Conservation (phyloP, 129 eudicot species). For the Flaveria sonorensis region DNA sequence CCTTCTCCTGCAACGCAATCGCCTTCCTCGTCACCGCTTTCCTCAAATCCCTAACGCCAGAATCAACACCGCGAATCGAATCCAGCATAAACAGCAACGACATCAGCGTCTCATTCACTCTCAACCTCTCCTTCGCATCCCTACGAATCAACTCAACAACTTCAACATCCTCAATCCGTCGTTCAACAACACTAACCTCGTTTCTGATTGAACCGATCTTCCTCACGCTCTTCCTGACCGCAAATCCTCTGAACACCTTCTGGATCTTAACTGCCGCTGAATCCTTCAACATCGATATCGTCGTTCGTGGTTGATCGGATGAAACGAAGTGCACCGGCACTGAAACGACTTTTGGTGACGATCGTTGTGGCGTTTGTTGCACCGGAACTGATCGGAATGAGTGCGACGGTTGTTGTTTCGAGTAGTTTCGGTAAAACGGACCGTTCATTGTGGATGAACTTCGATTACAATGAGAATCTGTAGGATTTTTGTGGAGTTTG, state of each 20-base stretch:
- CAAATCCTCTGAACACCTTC: slow-evolving; percentile 53
- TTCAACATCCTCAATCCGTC: slow-evolving; percentile 24
- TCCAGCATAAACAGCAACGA: slow-evolving; percentile 59
- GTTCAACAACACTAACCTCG: slow-evolving; percentile 46
- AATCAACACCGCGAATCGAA: slow-evolving; percentile 54
- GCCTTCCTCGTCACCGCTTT: slow-evolving; percentile 55
- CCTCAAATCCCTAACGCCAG: slow-evolving; percentile 52
- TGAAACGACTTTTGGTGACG: slow-evolving; percentile 36
- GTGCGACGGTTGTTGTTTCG: slow-evolving; percentile 4
- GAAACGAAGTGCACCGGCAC: slow-evolving; percentile 43
- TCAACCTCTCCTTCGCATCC: slow-evolving; percentile 53
- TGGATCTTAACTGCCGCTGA: slow-evolving; percentile 54
- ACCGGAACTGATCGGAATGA: slow-evolving; percentile 5
- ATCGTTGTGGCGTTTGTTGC: slow-evolving; percentile 12
- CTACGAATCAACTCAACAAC: slow-evolving; percentile 38
- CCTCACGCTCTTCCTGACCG: slow-evolving; percentile 53
- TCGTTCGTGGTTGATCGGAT: slow-evolving; percentile 15
- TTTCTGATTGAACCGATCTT: slow-evolving; percentile 40
- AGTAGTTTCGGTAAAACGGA: slow-evolving; percentile 6
- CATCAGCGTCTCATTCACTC: slow-evolving; percentile 66
- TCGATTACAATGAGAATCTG: background rate
- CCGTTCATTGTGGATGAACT: slow-evolving; percentile 25
- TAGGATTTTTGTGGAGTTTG: background rate
- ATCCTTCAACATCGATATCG: slow-evolving; percentile 18
- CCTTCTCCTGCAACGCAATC: slow-evolving; percentile 65